A percentile compares a stretch with the other conserved stretches of the same genome.
These are phyloP conservation scores for Trametes sanguinea DNA, from an alignment of 768 basidiomycete species.

Conservation along the genomic window DNA sequence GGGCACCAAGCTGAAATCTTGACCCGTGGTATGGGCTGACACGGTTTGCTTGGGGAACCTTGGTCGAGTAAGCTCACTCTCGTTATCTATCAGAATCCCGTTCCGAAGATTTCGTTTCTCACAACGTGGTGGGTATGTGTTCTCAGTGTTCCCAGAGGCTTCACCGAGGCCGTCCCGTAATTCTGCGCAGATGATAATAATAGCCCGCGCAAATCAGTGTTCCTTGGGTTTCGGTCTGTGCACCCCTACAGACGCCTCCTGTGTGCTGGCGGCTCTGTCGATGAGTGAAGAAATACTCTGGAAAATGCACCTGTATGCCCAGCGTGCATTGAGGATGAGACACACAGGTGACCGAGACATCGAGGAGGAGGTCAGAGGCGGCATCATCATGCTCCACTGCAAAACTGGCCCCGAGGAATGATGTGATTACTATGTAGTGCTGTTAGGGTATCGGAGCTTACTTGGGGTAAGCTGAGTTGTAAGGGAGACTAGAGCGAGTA, in stretches of 20 bases:
- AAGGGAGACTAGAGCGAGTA: neutral
- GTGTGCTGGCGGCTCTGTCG: neutral
- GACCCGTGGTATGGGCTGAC: neutral
- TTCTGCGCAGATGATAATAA: neutral
- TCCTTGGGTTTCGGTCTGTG: neutral
- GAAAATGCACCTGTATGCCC: neutral
- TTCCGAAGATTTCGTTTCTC: neutral
- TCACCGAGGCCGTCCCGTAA: neutral
- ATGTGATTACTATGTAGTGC: neutral
- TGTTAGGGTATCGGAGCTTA: neutral
- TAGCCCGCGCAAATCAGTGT: neutral
- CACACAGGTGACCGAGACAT: neutral
- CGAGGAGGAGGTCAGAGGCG: neutral
- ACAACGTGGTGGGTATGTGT: neutral
- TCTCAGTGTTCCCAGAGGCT: neutral
- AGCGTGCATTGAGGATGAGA: neutral
- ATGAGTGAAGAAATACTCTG: neutral
- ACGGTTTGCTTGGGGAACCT: neutral
- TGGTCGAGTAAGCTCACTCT: neutral
- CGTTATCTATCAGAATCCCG: neutral
- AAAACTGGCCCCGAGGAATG: neutral
- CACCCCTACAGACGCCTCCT: neutral
- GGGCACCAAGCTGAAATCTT: neutral
- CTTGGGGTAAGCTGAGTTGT: neutral
- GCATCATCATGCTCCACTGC: conserved; percentile 1